Evolutionary conservation across 345 rosid genomes (phyloP).

Genomic region (Populus euphratica): DNA sequence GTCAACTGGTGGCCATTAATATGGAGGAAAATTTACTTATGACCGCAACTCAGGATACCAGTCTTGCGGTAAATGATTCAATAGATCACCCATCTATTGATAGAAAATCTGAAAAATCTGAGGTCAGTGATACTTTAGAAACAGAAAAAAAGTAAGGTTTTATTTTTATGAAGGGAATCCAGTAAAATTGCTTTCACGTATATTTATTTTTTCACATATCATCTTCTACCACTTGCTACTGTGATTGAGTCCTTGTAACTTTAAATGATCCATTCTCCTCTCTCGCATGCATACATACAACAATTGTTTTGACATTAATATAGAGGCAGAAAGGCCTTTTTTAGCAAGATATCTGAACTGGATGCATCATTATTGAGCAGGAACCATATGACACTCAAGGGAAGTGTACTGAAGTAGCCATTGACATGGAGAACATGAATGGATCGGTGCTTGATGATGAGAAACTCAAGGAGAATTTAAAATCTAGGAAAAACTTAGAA

Average conservation of each 20-base stretch:
- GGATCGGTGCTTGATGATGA: not conserved
- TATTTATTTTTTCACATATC: not conserved
- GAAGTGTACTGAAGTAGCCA: constrained; percentile 5
- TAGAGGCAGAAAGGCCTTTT: not conserved
- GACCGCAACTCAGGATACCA: constrained; percentile 21
- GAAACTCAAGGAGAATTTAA: constrained; percentile 10
- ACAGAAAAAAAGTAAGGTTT: not conserved
- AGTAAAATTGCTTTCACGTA: not conserved
- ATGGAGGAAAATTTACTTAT: constrained; percentile 15
- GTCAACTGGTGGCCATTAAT: constrained; percentile 21
- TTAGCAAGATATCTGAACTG: constrained; percentile 2
- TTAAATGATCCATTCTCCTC: not conserved
- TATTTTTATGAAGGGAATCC: not conserved
- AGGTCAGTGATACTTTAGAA: constrained; percentile 27
- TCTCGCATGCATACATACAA: not conserved
- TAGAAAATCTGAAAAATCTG: constrained; percentile 2
- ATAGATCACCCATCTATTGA: constrained; percentile 6
- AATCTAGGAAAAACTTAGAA: not conserved
- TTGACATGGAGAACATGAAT: not conserved
- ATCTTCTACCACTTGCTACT: not conserved
- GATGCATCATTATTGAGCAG: constrained; percentile 24
- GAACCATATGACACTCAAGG: constrained; percentile 6
- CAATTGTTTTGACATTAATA: not conserved
- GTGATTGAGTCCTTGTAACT: not conserved
- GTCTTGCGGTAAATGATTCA: constrained; percentile 12